Evolutionary conservation across 441 rosid genomes (phyloP).

Genomic region (Bruguiera hainesii): DNA sequence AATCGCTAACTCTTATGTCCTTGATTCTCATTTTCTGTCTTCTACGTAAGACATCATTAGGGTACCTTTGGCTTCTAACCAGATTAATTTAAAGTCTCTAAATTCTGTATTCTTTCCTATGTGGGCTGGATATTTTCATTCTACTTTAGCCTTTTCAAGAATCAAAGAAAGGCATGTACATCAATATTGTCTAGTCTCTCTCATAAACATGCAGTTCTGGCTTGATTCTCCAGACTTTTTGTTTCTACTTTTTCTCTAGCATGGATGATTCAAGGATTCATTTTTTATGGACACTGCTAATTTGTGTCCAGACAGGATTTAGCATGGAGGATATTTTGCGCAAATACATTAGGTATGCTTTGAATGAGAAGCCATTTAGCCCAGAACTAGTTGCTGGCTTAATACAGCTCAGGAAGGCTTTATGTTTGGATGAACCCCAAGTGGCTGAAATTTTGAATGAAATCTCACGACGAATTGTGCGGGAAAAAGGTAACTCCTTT

Average conservation of each 20-base stretch:
- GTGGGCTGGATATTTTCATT: background rate
- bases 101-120: no score
- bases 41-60: no score
- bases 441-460: constrained; percentile 77
- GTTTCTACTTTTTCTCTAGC: background rate
- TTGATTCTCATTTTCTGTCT: background rate
- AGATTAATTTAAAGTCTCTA: background rate
- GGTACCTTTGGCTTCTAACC: no score
- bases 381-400: constrained; percentile 60
- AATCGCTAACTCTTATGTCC: background rate
- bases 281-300: constrained; percentile 34
- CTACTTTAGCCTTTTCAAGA: background rate
- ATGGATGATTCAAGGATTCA: constrained; percentile 8
- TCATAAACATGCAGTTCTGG: background rate
- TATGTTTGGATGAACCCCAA: constrained; percentile 63
- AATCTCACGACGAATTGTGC: constrained; percentile 76
- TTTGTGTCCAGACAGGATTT: constrained; percentile 82
- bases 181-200: background rate
- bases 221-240: constrained; percentile 3
- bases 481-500: constrained; percentile 58
- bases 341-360: constrained; percentile 77
- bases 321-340: constrained; percentile 79
- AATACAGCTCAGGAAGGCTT: constrained; percentile 69
- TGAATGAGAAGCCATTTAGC: constrained; percentile 92
- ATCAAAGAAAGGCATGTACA: background rate